Evolutionary conservation across 345 rosid genomes (phyloP).

Genomic region (Tarenaya hassleriana): DNA sequence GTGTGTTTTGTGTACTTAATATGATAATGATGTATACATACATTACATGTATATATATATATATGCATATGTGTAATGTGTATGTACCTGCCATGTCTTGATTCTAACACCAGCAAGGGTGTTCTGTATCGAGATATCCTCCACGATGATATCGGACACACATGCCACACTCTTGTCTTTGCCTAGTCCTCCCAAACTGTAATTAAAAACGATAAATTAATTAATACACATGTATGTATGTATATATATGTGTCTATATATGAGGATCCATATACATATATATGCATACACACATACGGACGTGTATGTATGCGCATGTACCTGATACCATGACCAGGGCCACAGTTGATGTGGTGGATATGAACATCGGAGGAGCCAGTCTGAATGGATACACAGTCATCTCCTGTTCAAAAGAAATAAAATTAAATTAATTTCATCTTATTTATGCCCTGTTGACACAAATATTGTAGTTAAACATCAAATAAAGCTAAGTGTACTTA

Average conservation of each 20-base stretch:
- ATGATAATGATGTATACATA: no score
- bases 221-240: neutral
- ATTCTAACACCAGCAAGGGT: constrained; percentile 74
- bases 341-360: constrained; percentile 66
- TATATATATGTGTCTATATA: no score
- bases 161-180: constrained; percentile 66
- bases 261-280: no score
- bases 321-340: constrained; percentile 98
- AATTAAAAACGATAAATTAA: neutral
- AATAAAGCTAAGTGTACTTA: neutral
- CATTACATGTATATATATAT: neutral
- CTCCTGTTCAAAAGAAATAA: constrained; percentile 39
- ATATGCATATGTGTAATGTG: neutral
- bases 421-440: neutral
- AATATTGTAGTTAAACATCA: no score
- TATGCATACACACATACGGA: neutral
- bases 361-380: constrained; percentile 77
- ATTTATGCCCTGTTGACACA: no score
- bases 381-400: constrained; percentile 88
- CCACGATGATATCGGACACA: constrained; percentile 61
- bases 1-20: no score
- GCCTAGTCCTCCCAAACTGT: constrained; percentile 76
- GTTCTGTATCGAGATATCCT: constrained; percentile 43
- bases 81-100: constrained; percentile 85
- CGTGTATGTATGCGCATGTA: constrained; percentile 11